phyloP scores from a whole-genome alignment of 352 stramenopile species.

The Pythium pectinolyticum region DNA sequence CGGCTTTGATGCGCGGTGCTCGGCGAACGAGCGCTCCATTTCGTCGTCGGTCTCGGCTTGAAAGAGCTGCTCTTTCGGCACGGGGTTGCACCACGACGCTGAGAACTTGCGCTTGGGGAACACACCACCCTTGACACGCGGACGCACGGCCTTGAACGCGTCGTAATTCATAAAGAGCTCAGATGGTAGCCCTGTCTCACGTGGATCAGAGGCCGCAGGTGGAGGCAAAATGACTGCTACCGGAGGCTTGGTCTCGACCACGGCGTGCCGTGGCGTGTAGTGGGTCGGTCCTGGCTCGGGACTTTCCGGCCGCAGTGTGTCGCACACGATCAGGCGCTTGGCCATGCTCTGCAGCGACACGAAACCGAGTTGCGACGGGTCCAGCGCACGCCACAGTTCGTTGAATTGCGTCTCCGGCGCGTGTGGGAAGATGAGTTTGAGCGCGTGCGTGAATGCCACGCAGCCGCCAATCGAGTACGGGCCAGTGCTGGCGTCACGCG shows the following conservation, averaged over 20 bases:
- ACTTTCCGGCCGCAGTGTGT: slow-evolving; percentile 40
- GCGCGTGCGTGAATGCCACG: slow-evolving; percentile 36
- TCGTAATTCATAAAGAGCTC: slow-evolving; percentile 77
- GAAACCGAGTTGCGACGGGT: slow-evolving; percentile 9
- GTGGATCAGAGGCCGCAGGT: slow-evolving; percentile 23
- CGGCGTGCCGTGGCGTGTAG: slow-evolving; percentile 54
- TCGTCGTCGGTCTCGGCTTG: slow-evolving; percentile 25
- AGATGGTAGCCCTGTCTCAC: slow-evolving; percentile 39
- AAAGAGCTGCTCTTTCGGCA: slow-evolving; percentile 30
- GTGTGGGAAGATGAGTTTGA: slow-evolving; percentile 60
- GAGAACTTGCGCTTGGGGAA: slow-evolving; percentile 63
- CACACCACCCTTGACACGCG: slow-evolving; percentile 37
- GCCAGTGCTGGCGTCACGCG: slow-evolving; percentile 12
- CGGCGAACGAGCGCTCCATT: slow-evolving; percentile 24
- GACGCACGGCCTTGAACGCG: slow-evolving; percentile 56
- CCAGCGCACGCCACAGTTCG: slow-evolving; percentile 48
- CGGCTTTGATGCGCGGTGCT: slow-evolving; percentile 5
- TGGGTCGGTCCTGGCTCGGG: slow-evolving; percentile 68
- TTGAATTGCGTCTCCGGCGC: slow-evolving; percentile 50
- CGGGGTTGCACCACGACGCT: slow-evolving; percentile 80
- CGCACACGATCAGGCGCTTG: slow-evolving; percentile 5
- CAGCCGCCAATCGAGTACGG: slow-evolving; percentile 6
- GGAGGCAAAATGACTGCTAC: slow-evolving; percentile 56
- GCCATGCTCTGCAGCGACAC: slow-evolving; percentile 18
- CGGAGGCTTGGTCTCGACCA: slow-evolving; percentile 40